Evolutionary conservation across 2,329 filamentous ascomycete species (phyloP), one percentile per base, ranked within the genome.

Genomic region (Orbilia javanica): DNA sequence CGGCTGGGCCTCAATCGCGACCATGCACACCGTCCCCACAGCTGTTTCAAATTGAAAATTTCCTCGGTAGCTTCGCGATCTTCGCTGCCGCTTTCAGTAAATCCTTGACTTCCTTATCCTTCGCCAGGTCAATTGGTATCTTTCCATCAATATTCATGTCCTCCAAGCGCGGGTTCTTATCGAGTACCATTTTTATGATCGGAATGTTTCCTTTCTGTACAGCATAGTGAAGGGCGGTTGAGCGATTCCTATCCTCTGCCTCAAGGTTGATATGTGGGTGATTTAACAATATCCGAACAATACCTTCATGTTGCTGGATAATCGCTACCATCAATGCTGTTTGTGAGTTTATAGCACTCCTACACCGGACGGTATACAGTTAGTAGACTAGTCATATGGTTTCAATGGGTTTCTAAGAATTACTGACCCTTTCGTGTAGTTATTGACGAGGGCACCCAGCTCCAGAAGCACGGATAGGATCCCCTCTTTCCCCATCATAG

Each of bases 251-350:
- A 48, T 80, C 79, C 57, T 76, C 71, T 10, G 74, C 70, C 34
- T 70, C 44, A 4, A 78, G 65, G 31, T 78, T 70, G 29, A 76
- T 72, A 46, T 69, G 70, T 27, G 50, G 53, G 65, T 76, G 42
- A 36, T 48, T 60, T 8, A 80, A 31, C 5, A 80, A 34, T 25
- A 79, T 63, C 46, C 71, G 67, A 6, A 75, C 74, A 13, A 75
- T 72, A 1, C 53, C 68, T 42, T 79, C 75, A 34, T 80, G 65
- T 39, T 75, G 69, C 5, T 68, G 68, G 6, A 68, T 68, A 15
- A 79, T 79, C 0, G 75, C 79, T n/a, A 79, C 27, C 63, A 76
- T 72, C 22, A 83, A 80, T 4, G 73, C 73, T 27, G 73, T 77
- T 20, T 77, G 73, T 13, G 73, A 77, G 44, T 77, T 77, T 10